These are phyloP conservation scores for Marsdenia floribunda DNA, from an alignment of 257 asterid species.

Conservation along the genomic window DNA sequence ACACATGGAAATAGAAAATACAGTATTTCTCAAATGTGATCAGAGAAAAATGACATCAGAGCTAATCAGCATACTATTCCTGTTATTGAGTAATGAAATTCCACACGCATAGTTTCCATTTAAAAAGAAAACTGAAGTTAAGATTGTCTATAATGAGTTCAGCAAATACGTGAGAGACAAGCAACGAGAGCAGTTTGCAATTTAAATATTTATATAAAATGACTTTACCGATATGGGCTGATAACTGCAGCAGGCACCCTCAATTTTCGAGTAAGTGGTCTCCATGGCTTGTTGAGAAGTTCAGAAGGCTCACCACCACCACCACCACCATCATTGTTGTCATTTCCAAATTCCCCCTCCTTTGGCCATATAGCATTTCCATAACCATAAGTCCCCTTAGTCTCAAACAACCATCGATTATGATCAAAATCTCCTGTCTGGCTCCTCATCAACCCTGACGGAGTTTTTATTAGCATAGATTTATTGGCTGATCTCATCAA, in stretches of 20 bases:
- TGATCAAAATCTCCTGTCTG: slow-evolving; percentile 86
- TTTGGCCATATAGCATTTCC: slow-evolving; percentile 96
- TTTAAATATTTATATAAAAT: not conserved
- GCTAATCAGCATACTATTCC: not conserved
- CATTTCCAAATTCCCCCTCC: slow-evolving; percentile 50
- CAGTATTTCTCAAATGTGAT: not conserved
- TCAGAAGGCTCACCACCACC: slow-evolving; percentile 47
- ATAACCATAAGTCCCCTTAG: slow-evolving; percentile 86
- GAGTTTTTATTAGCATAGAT: slow-evolving; percentile 52
- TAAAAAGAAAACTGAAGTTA: not conserved
- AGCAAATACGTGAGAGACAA: not conserved
- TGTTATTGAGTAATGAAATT: not conserved
- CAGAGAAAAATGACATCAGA: not conserved
- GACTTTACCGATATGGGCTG: slow-evolving; percentile 71
- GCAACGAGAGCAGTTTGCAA: slow-evolving; percentile 9
- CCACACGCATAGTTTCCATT: not conserved
- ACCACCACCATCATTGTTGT: slow-evolving; percentile 17
- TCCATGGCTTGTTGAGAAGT: slow-evolving; percentile 74
- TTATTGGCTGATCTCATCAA: slow-evolving; percentile 65
- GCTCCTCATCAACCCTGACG: slow-evolving; percentile 63
- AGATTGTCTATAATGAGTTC: not conserved
- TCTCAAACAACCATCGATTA: slow-evolving; percentile 72
- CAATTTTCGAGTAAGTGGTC: slow-evolving; percentile 83
- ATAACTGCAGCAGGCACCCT: slow-evolving; percentile 72
- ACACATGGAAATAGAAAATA: not conserved